Base-by-base conservation (phyloP, 345 rosid species). In the Cardamine occulta region DNA sequence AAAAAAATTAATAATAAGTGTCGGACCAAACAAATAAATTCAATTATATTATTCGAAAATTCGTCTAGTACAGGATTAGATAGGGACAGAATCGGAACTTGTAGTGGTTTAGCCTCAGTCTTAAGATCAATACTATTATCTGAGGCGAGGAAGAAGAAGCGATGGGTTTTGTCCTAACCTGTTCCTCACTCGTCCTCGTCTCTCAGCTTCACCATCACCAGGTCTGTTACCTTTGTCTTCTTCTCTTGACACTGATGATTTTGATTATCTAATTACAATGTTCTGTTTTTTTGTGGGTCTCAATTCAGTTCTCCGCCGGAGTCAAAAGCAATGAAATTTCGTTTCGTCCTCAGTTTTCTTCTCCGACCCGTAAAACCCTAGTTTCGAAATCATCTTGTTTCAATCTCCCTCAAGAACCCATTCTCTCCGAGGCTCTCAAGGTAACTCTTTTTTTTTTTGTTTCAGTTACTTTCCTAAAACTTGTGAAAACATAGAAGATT, bases 401-500 rank as follows among this genome's bases (percentile, higher is more conserved):
- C 79, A 79, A 74, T 74, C 79, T 79, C 55, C 82, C 82, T 45
- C 75, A 74, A 48, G 79, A 79, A 74, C 82, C 82, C 45, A 63
- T 79, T 32, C 72, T 79, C 79, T 62, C 79, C 1, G 82, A 79
- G 31, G 79, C 82, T 55, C 63, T 79, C 49, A 79, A 79, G 82
- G 79, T 79, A 12, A 21, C 64, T 35, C 10, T 23, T 24, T 63
- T 17, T 14, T 19, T 19, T 19, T 19, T 19, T 19, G 0, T 19
- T 19, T 19, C 19, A 19, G 19, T 19, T 19, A 19, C 19, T 19
- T 19, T 19, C 19, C 19, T 19, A 19, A 19, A 19, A 19, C 19
- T 19, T 19, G 19, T 19, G 19, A 19, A 19, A 19, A 19, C 19
- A 19, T 19, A 19, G 19, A 19, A 19, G 34, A 47, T 29, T 42